Percentiles rank a stretch among this genome's conserved stretches.
phyloP scores from a whole-genome alignment of 1,284 basidiomycete species.

The Entoloma clypeatum region DNA sequence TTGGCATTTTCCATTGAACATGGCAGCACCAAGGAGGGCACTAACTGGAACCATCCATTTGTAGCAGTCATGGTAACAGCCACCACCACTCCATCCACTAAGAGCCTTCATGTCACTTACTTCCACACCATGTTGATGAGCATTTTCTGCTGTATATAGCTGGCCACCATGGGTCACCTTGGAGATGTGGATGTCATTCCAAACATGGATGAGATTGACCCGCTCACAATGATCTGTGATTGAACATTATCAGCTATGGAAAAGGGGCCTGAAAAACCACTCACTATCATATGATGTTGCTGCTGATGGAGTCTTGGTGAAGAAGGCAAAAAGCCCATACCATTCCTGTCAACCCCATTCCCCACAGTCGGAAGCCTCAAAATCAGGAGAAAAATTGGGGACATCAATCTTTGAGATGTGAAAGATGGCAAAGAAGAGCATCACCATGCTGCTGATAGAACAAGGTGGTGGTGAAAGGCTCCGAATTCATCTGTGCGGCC shows the following conservation, averaged over 20 bases:
- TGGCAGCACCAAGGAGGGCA: background rate
- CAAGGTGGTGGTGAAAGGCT: background rate
- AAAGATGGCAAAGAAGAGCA: constrained; percentile 1
- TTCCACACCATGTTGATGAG: constrained; percentile 10
- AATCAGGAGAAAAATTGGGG: background rate
- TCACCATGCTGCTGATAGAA: background rate
- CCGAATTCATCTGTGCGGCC: background rate
- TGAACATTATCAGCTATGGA: background rate
- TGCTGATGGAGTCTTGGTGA: background rate
- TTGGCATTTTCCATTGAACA: constrained; percentile 2
- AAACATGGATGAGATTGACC: constrained; percentile 1
- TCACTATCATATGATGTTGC: constrained; percentile 1
- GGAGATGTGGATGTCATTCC: constrained; percentile 2
- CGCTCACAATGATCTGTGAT: constrained; percentile 1
- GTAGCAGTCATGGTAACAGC: constrained; percentile 5
- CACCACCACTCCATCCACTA: constrained; percentile 11
- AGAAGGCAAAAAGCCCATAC: constrained; percentile 1
- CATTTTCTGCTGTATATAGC: constrained; percentile 7
- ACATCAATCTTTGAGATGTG: background rate
- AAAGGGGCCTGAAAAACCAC: background rate
- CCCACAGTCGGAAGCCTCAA: background rate
- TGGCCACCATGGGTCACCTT: constrained; percentile 18
- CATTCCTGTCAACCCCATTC: constrained; percentile 1
- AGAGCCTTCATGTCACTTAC: constrained; percentile 10
- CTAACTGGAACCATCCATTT: background rate